Evolutionary conservation across 257 asterid species (phyloP), one percentile per base, ranked within the genome.

Genomic region (Ehretia macrophylla): DNA sequence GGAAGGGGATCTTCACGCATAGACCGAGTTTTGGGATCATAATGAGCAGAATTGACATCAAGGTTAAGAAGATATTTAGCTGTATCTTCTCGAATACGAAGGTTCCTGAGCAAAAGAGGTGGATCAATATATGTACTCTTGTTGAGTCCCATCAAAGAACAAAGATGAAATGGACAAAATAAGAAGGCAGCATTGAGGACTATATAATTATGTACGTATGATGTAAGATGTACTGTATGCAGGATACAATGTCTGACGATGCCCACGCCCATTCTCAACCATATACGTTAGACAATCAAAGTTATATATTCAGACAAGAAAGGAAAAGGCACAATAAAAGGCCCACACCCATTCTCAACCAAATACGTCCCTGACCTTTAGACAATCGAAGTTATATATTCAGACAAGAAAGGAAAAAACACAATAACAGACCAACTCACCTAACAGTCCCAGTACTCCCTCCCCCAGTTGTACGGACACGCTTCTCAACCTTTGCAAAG

Each of bases 1-100:
- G 96, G 96, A 22, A 87, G 86, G 71, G 96, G 96, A 51, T 84
- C 90, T 67, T 84, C 96, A 75, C 85, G 90, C 96, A 87, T 84
- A 45, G 94, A 84, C 58, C 91, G 94, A 53, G 95, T 84, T 65
- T 84, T 84, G 32, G 86, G 94, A 61, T 80, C 90, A 73, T 84
- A 84, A 46, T 87, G 86, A 48, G 90, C 85, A 56, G 96, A 87
- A 67, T 82, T 74, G 50, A 87, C 85, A 49, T 82, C 91, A 46
- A 84, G 94, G 62, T 87, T 87, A 23, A 87, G 87, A 69, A 84
- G 94, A 72, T 82, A 87, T 73, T 84, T 86, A 32, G 95, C 93
- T 56, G 93, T 81, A 67, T 86, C 95, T 64, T 84, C 95, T 53
- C 94, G 83, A 72, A 84, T 82, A 82, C 88, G 88, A 21, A 87